These are phyloP conservation scores for Eucalyptus marginata DNA, from an alignment of 345 rosid species.

Conservation along the genomic window DNA sequence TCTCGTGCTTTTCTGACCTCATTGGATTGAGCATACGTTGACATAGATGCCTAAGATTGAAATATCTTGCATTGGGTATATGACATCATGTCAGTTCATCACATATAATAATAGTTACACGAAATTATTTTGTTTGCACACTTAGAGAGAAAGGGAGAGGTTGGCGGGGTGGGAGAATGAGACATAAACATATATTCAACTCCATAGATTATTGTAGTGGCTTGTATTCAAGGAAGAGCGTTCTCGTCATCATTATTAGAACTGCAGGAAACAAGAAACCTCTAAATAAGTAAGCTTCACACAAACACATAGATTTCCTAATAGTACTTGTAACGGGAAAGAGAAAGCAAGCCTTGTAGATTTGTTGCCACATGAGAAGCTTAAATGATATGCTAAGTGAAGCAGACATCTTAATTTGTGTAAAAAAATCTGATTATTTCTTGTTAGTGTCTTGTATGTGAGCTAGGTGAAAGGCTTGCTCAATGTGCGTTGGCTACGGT, in stretches of 20 bases:
- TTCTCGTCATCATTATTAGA: fast-evolving
- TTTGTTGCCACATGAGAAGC: no score
- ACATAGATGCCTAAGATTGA: background rate
- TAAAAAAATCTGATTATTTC: no score
- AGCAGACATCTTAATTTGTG: fast-evolving
- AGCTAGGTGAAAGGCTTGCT: no score
- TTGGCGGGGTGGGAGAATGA: background rate
- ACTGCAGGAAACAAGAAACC: no score
- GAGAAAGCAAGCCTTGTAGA: no score
- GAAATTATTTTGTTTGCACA: background rate
- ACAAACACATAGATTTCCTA: no score
- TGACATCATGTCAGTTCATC: background rate
- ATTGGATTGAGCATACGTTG: background rate
- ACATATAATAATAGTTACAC: fast-evolving
- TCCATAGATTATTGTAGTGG: fast-evolving
- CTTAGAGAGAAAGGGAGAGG: background rate
- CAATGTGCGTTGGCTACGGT: no score
- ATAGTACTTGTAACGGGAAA: fast-evolving
- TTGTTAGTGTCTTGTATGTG: no score
- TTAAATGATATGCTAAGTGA: no score
- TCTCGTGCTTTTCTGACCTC: background rate
- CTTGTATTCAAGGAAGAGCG: no score
- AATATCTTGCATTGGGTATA: background rate
- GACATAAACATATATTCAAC: no score
- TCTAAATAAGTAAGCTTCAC: no score